Percentiles rank a stretch among this genome's conserved stretches.
phyloP scores from a whole-genome alignment of 2,329 filamentous ascomycete species.

The Gremmenia infestans region DNA sequence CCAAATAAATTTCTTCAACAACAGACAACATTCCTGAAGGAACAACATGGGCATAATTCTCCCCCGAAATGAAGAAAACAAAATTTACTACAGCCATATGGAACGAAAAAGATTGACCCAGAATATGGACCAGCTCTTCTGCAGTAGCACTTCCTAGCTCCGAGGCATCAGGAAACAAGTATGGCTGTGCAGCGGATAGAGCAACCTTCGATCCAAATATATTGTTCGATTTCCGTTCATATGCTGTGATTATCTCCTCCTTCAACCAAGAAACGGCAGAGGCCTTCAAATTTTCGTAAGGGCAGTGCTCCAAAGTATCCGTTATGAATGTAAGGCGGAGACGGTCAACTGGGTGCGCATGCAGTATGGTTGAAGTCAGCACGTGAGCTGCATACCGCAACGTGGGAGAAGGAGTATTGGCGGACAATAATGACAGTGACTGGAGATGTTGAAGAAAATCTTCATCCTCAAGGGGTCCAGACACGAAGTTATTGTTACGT shows the following conservation, averaged over 20 bases:
- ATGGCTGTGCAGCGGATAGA: constrained; percentile 56
- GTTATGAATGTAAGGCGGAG: constrained; percentile 57
- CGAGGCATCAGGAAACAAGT: constrained; percentile 54
- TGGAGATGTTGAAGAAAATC: constrained; percentile 58
- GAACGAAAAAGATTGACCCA: constrained; percentile 47
- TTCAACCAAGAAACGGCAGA: constrained; percentile 59
- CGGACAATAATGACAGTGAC: constrained; percentile 33
- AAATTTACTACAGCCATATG: constrained; percentile 59
- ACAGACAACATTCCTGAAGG: constrained; percentile 53
- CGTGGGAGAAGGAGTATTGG: constrained; percentile 34
- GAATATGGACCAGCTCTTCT: constrained; percentile 45
- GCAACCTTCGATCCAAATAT: constrained; percentile 50
- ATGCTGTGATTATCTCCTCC: constrained; percentile 50
- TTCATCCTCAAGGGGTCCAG: constrained; percentile 32
- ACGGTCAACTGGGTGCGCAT: constrained; percentile 54
- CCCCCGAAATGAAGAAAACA: constrained; percentile 49
- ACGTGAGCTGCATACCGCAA: constrained; percentile 33
- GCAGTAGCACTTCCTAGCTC: constrained; percentile 39
- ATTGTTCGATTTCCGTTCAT: constrained; percentile 29
- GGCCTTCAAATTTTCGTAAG: constrained; percentile 57
- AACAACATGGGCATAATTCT: constrained; percentile 43
- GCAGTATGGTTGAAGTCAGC: constrained; percentile 36
- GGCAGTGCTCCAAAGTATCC: constrained; percentile 61
- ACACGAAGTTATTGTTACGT: constrained; percentile 41
- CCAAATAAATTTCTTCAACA: constrained; percentile 54